Percentiles rank a stretch among this genome's conserved stretches.
Conservation (phyloP, 192 early-diverging fungal genomes). For the Rhizophagus sp. region DNA sequence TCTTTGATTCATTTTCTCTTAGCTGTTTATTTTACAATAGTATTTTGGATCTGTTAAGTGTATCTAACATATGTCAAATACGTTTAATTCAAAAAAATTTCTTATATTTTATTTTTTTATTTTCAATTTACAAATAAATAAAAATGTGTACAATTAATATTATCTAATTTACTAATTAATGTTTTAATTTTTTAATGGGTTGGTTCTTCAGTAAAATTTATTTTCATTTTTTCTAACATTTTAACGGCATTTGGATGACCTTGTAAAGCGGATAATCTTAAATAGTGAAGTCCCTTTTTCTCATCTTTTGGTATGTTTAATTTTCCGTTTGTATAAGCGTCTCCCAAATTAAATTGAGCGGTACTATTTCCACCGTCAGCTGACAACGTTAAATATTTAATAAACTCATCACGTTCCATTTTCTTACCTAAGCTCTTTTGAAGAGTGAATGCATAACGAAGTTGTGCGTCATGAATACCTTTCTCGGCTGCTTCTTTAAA, state of each 20-base stretch:
- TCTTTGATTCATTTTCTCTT: too few species aligned
- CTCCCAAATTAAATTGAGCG: conserved; percentile 20
- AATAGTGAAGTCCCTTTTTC: background rate
- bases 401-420: background rate
- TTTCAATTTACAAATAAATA: too few species aligned
- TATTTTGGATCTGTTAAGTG: too few species aligned
- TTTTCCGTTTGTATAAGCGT: conserved; percentile 4
- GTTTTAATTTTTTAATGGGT: background rate
- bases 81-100: too few species aligned
- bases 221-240: background rate
- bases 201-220: background rate
- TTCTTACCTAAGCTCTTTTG: background rate
- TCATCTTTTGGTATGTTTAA: background rate
- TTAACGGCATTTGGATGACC: conserved; percentile 20
- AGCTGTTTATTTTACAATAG: too few species aligned
- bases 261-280: conserved; percentile 23
- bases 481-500: conserved; percentile 13
- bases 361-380: conserved; percentile 17
- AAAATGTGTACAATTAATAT: too few species aligned
- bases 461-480: conserved; percentile 3
- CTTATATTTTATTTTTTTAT: too few species aligned
- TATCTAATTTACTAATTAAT: too few species aligned
- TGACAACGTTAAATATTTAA: conserved; percentile 9
- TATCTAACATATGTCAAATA: too few species aligned
- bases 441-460: conserved; percentile 16